Conservation (phyloP, 2,329 filamentous ascomycete species). For the Calonectria multiphialidica region DNA sequence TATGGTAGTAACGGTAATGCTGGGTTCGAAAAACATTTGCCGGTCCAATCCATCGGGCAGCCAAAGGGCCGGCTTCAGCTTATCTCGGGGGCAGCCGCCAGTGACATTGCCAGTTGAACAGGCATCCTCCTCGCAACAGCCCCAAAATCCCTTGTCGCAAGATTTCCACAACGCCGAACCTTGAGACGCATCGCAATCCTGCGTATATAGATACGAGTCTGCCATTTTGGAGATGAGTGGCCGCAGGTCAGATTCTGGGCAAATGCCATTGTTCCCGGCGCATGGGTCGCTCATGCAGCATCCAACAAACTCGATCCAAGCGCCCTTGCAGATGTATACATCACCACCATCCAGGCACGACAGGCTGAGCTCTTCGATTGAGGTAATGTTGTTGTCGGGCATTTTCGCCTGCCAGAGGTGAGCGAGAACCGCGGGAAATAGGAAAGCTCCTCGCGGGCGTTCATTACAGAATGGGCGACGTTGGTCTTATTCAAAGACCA, state of each 20-base stretch:
- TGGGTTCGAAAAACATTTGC: neutral
- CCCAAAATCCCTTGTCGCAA: too few species aligned
- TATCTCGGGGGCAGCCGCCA: neutral
- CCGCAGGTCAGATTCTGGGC: conserved; percentile 42
- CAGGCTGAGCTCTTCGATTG: neutral
- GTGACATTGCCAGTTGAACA: too few species aligned
- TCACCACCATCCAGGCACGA: conserved; percentile 45
- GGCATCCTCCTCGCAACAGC: neutral
- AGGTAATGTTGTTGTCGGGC: neutral
- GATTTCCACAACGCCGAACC: too few species aligned
- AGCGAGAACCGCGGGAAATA: too few species aligned
- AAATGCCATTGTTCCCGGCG: conserved; percentile 35
- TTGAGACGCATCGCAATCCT: neutral
- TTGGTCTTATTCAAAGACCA: too few species aligned
- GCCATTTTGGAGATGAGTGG: neutral
- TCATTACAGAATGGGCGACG: too few species aligned
- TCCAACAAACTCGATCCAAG: conserved; percentile 49
- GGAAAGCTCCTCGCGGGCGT: too few species aligned
- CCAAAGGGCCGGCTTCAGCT: neutral
- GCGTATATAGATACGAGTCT: neutral
- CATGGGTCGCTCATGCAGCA: conserved; percentile 52
- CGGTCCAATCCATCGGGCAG: neutral
- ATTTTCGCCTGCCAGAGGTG: neutral
- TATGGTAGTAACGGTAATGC: too few species aligned
- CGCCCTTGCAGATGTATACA: conserved; percentile 51